A percentile compares a stretch with the other conserved stretches of the same genome.
These are phyloP conservation scores for Aspergillus uvarum DNA, from an alignment of 2,329 filamentous ascomycete species.

Conservation along the genomic window DNA sequence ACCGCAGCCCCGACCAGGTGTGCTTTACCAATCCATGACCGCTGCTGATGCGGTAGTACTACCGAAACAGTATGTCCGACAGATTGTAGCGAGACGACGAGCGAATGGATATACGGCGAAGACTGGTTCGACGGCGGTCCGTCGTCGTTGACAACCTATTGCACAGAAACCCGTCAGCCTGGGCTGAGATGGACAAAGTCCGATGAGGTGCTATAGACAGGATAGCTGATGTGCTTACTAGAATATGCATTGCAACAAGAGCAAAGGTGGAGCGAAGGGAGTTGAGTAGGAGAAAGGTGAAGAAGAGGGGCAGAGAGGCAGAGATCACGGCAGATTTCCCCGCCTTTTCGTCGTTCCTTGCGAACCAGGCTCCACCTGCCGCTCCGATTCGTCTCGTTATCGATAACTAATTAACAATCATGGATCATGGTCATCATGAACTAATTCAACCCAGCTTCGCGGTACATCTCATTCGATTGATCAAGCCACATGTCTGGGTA, in stretches of 20 bases:
- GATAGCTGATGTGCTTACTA: slow-evolving; percentile 39
- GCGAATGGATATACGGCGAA: slow-evolving; percentile 75
- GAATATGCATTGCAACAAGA: slow-evolving; percentile 49
- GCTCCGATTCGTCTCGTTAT: slow-evolving; percentile 20
- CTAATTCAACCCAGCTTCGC: not conserved
- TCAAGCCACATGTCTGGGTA: slow-evolving; percentile 2
- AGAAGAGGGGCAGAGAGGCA: slow-evolving; percentile 8
- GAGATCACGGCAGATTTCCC: slow-evolving; percentile 8
- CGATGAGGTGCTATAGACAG: not conserved
- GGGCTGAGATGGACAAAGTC: not conserved
- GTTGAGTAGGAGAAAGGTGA: slow-evolving; percentile 10
- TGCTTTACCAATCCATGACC: slow-evolving; percentile 98
- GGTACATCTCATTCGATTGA: not conserved
- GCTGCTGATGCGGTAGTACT: slow-evolving; percentile 83
- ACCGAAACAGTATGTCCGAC: slow-evolving; percentile 88
- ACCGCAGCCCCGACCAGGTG: slow-evolving; percentile 90
- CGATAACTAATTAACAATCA: slow-evolving; percentile 13
- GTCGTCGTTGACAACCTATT: slow-evolving; percentile 66
- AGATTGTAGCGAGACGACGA: slow-evolving; percentile 67
- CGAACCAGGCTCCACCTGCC: slow-evolving; percentile 10
- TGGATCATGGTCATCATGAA: not conserved
- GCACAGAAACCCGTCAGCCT: slow-evolving; percentile 8
- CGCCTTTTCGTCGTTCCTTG: slow-evolving; percentile 10
- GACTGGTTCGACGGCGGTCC: slow-evolving; percentile 75
- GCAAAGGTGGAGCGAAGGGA: not conserved